phyloP scores from a whole-genome alignment of 495 filamentous ascomycete genomes.

The Clohesyomyces aquaticus region DNA sequence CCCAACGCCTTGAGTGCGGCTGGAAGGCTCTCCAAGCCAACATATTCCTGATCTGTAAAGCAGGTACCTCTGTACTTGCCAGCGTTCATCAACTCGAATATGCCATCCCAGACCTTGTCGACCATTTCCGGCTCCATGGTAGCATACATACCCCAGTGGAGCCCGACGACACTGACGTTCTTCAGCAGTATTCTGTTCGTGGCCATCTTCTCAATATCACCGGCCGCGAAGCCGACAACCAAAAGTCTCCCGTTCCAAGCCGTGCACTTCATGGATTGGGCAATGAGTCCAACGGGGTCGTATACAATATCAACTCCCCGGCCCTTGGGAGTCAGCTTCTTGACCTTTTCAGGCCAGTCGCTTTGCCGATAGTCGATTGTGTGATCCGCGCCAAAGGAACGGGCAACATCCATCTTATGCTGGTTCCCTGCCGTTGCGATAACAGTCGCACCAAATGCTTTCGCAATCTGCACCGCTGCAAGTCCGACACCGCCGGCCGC shows the following conservation, averaged over 20 bases:
- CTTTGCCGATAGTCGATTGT: conserved; percentile 73
- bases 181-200: conserved; percentile 91
- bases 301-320: conserved; percentile 86
- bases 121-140: conserved; percentile 72
- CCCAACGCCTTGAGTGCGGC: conserved; percentile 78
- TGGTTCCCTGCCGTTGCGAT: conserved; percentile 82
- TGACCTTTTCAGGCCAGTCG: conserved; percentile 76
- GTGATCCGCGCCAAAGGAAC: conserved; percentile 80
- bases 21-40: conserved; percentile 78
- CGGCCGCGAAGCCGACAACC: conserved; percentile 89
- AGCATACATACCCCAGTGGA: conserved; percentile 90
- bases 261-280: conserved; percentile 80
- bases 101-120: conserved; percentile 74
- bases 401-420: conserved; percentile 78
- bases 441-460: conserved; percentile 85
- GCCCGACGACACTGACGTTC: conserved; percentile 86
- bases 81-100: conserved; percentile 73
- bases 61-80: conserved; percentile 82
- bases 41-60: conserved; percentile 79
- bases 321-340: conserved; percentile 70
- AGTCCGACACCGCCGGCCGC: conserved; percentile 91
- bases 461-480: conserved; percentile 90
- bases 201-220: conserved; percentile 86
- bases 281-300: conserved; percentile 87
- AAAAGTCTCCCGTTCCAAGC: conserved; percentile 88